These are phyloP conservation scores for Tricholoma terreum DNA, from an alignment of 768 basidiomycete species.

Conservation along the genomic window DNA sequence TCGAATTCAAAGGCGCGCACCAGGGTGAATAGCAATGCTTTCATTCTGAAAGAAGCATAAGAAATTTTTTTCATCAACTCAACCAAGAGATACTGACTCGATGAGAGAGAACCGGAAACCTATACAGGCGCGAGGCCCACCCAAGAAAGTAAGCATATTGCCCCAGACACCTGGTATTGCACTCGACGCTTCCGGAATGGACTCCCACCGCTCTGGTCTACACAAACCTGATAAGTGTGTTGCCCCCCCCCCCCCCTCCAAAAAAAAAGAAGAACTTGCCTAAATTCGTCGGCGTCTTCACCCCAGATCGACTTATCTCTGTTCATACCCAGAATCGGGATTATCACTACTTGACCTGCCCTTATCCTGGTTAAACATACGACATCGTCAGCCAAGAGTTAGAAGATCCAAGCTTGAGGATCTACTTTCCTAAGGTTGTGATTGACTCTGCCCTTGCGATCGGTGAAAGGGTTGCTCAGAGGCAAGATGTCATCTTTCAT, in stretches of 20 bases:
- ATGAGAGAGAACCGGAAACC: slow-evolving; percentile 62
- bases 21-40: slow-evolving; percentile 45
- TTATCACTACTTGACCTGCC: slow-evolving; percentile 44
- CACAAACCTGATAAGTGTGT: slow-evolving; percentile 28
- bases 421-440: slow-evolving; percentile 37
- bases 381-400: neutral
- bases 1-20: slow-evolving; percentile 53
- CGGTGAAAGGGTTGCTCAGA: slow-evolving; percentile 42
- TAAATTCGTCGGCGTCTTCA: slow-evolving; percentile 58
- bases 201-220: slow-evolving; percentile 68
- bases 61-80: neutral
- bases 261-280: slow-evolving; percentile 30
- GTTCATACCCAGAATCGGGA: slow-evolving; percentile 56
- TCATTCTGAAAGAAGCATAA: slow-evolving; percentile 23
- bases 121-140: slow-evolving; percentile 64
- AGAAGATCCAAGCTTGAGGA: neutral
- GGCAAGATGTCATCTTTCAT: slow-evolving; percentile 54
- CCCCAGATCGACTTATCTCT: slow-evolving; percentile 57
- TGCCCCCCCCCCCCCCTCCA: no score
- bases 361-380: slow-evolving; percentile 24
- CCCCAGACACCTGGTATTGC: slow-evolving; percentile 59
- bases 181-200: slow-evolving; percentile 39
- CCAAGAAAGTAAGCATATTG: slow-evolving; percentile 58
- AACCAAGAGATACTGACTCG: slow-evolving; percentile 34
- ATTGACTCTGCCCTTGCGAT: slow-evolving; percentile 37